Conservation (phyloP, 2,329 filamentous ascomycete genomes). For the Plenodomus biglobosus region DNA sequence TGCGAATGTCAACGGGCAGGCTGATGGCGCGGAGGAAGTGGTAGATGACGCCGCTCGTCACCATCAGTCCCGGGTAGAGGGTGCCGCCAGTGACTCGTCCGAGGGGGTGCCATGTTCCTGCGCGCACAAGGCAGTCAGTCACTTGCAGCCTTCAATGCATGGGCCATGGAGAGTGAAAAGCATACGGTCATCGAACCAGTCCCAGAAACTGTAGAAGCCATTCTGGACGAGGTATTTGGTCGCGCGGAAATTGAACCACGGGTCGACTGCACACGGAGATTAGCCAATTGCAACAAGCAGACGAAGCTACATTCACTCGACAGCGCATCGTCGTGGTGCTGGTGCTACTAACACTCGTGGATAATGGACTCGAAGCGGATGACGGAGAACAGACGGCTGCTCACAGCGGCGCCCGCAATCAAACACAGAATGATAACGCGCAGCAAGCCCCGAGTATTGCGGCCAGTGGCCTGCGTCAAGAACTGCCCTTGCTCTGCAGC, state of each 20-base stretch:
- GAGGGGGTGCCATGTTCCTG: slow-evolving; percentile 95
- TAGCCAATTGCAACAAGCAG: slow-evolving; percentile 23
- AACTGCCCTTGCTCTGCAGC: slow-evolving; percentile 51
- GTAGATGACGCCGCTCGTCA: slow-evolving; percentile 96
- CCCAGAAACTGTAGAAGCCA: slow-evolving; percentile 99
- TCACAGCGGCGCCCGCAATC: slow-evolving; percentile 88
- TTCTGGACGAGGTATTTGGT: slow-evolving; percentile 96
- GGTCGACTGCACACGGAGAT: slow-evolving; percentile 70
- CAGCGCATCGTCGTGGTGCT: no score
- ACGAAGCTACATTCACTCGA: background rate
- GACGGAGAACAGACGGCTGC: slow-evolving; percentile 95
- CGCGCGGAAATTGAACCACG: slow-evolving; percentile 99
- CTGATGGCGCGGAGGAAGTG: slow-evolving; percentile 86
- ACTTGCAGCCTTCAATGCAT: background rate
- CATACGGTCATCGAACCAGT: slow-evolving; percentile 98
- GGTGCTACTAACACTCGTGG: slow-evolving; percentile 82
- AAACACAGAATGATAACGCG: slow-evolving; percentile 86
- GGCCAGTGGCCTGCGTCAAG: slow-evolving; percentile 75
- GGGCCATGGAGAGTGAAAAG: slow-evolving; percentile 21
- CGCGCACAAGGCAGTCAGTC: background rate
- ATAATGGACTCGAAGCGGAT: slow-evolving; percentile 99
- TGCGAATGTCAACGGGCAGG: slow-evolving; percentile 95
- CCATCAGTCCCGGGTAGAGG: slow-evolving; percentile 98
- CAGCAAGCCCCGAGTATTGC: slow-evolving; percentile 81
- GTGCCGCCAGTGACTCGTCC: slow-evolving; percentile 98